Conservation (phyloP, 805 yeast species). For the Wickerhamiella brachini region DNA sequence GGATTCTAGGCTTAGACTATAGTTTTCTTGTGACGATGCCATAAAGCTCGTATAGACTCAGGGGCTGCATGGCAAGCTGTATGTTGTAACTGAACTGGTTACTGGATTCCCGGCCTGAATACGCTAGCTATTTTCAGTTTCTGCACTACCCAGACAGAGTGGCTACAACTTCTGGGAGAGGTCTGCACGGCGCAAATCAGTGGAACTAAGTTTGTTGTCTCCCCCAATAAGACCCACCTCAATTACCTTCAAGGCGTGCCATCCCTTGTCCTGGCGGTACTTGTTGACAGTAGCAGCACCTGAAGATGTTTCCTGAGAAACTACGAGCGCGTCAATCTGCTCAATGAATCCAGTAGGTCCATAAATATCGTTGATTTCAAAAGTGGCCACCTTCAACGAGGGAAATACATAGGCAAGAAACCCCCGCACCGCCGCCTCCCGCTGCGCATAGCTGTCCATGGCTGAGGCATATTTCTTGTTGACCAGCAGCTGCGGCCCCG, state of each 20-base stretch:
- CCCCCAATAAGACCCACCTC: slow-evolving; percentile 49
- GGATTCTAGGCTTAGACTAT: not conserved
- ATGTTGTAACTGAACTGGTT: too few species aligned
- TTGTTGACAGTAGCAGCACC: slow-evolving; percentile 70
- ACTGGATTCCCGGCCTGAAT: too few species aligned
- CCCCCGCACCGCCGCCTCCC: slow-evolving; percentile 34
- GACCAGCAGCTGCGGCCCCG: slow-evolving; percentile 56
- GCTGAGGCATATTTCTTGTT: slow-evolving; percentile 62
- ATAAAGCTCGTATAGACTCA: too few species aligned
- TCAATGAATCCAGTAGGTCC: slow-evolving; percentile 80
- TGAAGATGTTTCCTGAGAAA: slow-evolving; percentile 61
- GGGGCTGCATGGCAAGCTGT: too few species aligned
- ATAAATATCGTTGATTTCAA: slow-evolving; percentile 67
- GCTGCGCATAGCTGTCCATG: slow-evolving; percentile 41
- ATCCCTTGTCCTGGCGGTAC: slow-evolving; percentile 42
- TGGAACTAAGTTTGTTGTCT: slow-evolving; percentile 62
- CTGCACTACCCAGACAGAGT: too few species aligned
- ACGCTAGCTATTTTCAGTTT: too few species aligned
- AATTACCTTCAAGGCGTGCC: slow-evolving; percentile 36
- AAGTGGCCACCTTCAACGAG: slow-evolving; percentile 33
- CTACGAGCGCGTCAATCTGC: slow-evolving; percentile 65
- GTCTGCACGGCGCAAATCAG: slow-evolving; percentile 45
- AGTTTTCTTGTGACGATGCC: too few species aligned
- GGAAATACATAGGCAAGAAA: slow-evolving; percentile 43
- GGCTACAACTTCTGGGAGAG: slow-evolving; percentile 13